phyloP scores from a whole-genome alignment of 139 green algal species.

The Micractinium sp. region DNA sequence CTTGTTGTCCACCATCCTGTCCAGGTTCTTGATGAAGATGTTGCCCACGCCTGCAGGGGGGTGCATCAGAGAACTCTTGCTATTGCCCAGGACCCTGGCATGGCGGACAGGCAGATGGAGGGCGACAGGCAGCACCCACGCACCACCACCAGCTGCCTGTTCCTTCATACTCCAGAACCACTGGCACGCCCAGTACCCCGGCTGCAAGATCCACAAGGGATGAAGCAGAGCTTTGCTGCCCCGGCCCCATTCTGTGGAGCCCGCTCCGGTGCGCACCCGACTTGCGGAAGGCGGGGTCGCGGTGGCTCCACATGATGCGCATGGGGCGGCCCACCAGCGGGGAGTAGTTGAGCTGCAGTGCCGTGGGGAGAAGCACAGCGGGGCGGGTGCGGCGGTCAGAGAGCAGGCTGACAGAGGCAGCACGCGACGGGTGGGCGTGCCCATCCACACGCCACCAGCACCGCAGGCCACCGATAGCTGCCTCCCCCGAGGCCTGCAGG shows the following conservation, averaged over 20 bases:
- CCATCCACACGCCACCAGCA: no score
- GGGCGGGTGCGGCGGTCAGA: neutral
- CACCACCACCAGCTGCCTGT: conserved; percentile 47
- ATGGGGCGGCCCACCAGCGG: conserved; percentile 87
- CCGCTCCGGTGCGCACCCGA: conserved; percentile 31
- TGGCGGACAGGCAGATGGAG: neutral
- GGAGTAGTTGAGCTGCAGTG: conserved; percentile 86
- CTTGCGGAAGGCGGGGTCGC: conserved; percentile 80
- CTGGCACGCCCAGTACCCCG: no score
- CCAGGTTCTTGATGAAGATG: conserved; percentile 98
- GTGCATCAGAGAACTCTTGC: neutral
- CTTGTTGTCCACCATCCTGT: conserved; percentile 93
- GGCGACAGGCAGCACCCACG: neutral
- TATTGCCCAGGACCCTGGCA: neutral
- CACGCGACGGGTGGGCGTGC: no score
- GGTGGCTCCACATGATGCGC: conserved; percentile 95
- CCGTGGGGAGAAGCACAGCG: neutral
- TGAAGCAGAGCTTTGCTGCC: no score
- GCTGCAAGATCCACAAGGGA: no score
- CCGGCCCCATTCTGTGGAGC: neutral
- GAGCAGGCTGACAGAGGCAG: no score
- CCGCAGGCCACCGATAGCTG: no score
- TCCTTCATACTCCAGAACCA: no score
- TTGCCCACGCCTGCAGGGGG: conserved; percentile 83
- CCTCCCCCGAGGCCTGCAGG: no score